A percentile compares a stretch with the other conserved stretches of the same genome.
phyloP scores from a whole-genome alignment of 169 alveolate genomes.

The Eimeria necatrix region DNA sequence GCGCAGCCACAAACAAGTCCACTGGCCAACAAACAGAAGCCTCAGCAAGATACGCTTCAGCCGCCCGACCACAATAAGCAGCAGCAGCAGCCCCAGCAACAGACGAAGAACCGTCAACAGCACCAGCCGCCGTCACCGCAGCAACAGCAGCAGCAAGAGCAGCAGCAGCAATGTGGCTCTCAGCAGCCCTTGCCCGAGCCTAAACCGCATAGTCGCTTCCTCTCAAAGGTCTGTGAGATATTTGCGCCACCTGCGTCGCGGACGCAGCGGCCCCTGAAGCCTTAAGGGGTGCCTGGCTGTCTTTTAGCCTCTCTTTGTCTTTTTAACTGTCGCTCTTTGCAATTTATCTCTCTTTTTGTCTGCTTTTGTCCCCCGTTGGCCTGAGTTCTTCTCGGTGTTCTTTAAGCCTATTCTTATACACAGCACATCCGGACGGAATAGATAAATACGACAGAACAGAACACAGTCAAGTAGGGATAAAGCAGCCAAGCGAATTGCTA shows the following conservation, averaged over 20 bases:
- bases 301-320: background rate
- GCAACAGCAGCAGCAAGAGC: constrained; percentile 38
- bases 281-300: background rate
- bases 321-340: background rate
- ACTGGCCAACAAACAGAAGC: background rate
- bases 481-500: background rate
- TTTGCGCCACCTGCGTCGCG: constrained; percentile 22
- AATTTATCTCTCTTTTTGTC: background rate
- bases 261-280: constrained; percentile 12
- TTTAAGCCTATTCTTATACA: background rate
- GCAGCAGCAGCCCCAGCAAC: background rate
- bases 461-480: background rate
- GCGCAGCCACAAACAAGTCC: background rate
- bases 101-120: background rate
- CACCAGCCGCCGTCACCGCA: background rate
- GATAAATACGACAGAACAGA: too few relatives aligned
- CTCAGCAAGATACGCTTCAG: constrained; percentile 1
- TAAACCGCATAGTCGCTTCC: constrained; percentile 59
- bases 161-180: background rate
- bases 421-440: too few relatives aligned
- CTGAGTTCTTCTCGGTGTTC: background rate
- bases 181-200: constrained; percentile 55
- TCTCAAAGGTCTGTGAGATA: constrained; percentile 38
- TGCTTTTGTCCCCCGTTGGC: background rate
- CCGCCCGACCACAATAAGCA: too few relatives aligned